These are phyloP conservation scores for Pseudomicrostroma phylloplanum DNA, from an alignment of 1,284 basidiomycete species.

Conservation along the genomic window DNA sequence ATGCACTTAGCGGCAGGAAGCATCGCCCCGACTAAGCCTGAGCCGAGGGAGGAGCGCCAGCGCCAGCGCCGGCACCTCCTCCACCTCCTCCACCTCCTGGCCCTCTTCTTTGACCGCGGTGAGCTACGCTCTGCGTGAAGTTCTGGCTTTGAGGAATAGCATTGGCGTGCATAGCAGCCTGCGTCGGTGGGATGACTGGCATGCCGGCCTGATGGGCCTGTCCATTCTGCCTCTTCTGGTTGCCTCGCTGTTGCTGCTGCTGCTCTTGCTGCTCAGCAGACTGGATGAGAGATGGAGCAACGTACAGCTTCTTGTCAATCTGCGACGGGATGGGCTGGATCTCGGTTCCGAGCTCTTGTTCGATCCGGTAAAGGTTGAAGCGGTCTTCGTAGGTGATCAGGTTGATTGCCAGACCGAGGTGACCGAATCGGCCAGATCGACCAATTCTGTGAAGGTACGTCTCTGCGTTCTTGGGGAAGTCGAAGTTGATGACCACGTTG, in stretches of 20 bases:
- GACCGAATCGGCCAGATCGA: constrained; percentile 93
- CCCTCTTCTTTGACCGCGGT: constrained; percentile 14
- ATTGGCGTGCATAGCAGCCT: constrained; percentile 46
- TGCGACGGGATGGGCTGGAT: constrained; percentile 88
- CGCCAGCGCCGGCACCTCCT: too few relatives aligned
- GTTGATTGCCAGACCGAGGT: constrained; percentile 93
- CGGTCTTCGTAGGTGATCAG: constrained; percentile 80
- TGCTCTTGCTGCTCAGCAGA: constrained; percentile 25
- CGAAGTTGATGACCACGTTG: constrained; percentile 99
- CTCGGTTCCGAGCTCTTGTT: constrained; percentile 96
- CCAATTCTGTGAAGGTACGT: constrained; percentile 97
- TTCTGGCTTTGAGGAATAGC: constrained; percentile 45
- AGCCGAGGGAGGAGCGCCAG: not conserved
- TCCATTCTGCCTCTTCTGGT: constrained; percentile 8
- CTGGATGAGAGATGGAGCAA: constrained; percentile 45
- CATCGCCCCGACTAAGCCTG: too few relatives aligned
- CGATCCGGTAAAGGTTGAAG: constrained; percentile 95
- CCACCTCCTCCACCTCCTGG: not conserved
- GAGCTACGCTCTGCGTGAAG: constrained; percentile 44
- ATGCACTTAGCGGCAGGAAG: too few relatives aligned
- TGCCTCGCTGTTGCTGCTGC: constrained; percentile 11
- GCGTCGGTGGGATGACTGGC: constrained; percentile 49
- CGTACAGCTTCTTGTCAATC: constrained; percentile 86
- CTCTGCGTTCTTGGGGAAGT: constrained; percentile 97
- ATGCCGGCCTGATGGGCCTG: constrained; percentile 38